Base-by-base conservation (phyloP, 2,329 filamentous ascomycete species). In the Dryadomyces quercus-mongolicae region DNA sequence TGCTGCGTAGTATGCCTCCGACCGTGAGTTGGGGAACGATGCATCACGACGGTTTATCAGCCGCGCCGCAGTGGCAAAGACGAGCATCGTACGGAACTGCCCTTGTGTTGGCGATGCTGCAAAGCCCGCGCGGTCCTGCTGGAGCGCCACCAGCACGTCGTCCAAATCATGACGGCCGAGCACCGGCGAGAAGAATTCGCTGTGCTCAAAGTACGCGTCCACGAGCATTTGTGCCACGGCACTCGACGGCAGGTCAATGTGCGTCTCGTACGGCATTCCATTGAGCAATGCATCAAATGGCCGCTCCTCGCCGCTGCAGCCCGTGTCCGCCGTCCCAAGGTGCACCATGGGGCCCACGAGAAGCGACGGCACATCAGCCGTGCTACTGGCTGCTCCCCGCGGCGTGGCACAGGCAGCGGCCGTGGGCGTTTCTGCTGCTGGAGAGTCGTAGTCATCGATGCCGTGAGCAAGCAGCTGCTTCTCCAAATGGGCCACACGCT, bases 171-270 rank as follows among this genome's bases (percentile, higher is more conserved):
- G 18, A 2, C 15, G 36, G 7, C 16, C 13, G 5, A 51, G 15
- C 8, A 21, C 25, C 2, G 49, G 49, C 49, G 49, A 51, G 21
- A 51, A 51, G 36, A 51, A 51, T 18, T 51, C 49, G 38, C 49
- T 51, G 49, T 51, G 49, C 49, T 51, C 49, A 51, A 51, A 51
- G 22, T 51, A 51, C 4, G 15, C 49, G n/a, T 51, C 49, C 36
- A n/a, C 21, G 12, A 51, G 38, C 3, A n/a, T 31, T 6, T 13
- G 18, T 2, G 49, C 38, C 3, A 36, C 49, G 3, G 22, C 38
- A 2, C 9, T 3, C 16, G 49, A 42, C 10, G 38, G 49, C 34
- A 51, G 38, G 36, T 22, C 49, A 9, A 43, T 51, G 34, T 43
- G 49, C 13, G 34, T 42, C 36, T 51, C 49, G 38, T 51, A 51